A percentile compares a stretch with the other conserved stretches of the same genome.
phyloP scores from a whole-genome alignment of 2,329 filamentous ascomycete genomes.

The Exophiala calicioides region DNA sequence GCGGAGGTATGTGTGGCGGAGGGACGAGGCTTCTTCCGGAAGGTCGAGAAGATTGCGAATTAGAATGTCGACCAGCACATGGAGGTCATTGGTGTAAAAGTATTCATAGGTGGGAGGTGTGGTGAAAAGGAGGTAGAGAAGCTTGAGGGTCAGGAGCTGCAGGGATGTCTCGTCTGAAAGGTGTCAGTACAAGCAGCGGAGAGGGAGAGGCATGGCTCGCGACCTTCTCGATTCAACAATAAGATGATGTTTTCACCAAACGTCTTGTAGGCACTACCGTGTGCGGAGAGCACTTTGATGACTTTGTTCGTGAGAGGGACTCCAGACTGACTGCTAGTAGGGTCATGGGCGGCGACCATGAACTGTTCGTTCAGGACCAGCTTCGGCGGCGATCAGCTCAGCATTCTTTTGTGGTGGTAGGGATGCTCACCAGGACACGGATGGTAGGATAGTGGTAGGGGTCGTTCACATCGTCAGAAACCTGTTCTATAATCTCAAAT shows the following conservation, averaged over 20 bases:
- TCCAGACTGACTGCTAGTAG: conserved; percentile 36
- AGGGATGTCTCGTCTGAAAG: conserved; percentile 75
- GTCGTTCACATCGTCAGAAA: conserved; percentile 83
- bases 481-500: conserved; percentile 81
- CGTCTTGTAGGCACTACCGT: conserved; percentile 81
- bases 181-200: conserved; percentile 10
- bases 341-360: conserved; percentile 73
- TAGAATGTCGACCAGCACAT: conserved; percentile 91
- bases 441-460: conserved; percentile 97
- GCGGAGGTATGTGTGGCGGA: conserved; percentile 91
- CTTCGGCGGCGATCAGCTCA: conserved; percentile 48
- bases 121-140: conserved; percentile 92
- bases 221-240: conserved; percentile 84
- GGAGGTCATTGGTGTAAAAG: conserved; percentile 96
- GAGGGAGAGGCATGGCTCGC: conserved; percentile 5
- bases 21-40: conserved; percentile 70
- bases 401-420: neutral
- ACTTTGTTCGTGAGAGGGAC: conserved; percentile 82
- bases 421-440: conserved; percentile 73
- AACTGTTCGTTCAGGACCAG: conserved; percentile 98
- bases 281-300: conserved; percentile 81
- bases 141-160: conserved; percentile 93
- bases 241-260: conserved; percentile 98
- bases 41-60: conserved; percentile 95
- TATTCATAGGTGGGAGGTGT: conserved; percentile 92